Conservation (phyloP, 2,329 filamentous ascomycete genomes). For the Cytospora paraplurivora region DNA sequence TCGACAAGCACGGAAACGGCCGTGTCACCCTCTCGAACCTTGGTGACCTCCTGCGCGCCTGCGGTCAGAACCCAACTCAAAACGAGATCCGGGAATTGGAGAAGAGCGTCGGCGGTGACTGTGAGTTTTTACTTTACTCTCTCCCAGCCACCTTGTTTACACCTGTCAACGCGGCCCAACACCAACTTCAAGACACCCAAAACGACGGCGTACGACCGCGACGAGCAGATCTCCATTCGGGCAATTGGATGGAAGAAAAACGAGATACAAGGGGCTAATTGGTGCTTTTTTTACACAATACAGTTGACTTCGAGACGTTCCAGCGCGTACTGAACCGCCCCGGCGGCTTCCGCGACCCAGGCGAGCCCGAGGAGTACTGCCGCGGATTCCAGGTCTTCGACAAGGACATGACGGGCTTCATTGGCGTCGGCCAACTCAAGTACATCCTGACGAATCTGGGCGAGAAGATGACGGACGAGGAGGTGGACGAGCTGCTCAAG, state of each 20-base stretch:
- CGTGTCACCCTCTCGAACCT: conserved; percentile 84
- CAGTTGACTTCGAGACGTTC: conserved; percentile 98
- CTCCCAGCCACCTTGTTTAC: conserved; percentile 12
- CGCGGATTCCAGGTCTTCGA: conserved; percentile 99
- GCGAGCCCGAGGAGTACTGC: conserved; percentile 97
- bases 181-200: not conserved
- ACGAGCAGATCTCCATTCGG: not conserved
- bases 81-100: conserved; percentile 91
- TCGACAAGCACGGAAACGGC: conserved; percentile 98
- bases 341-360: conserved; percentile 95
- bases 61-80: conserved; percentile 96
- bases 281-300: not conserved
- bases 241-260: not conserved
- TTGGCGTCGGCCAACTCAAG: conserved; percentile 95
- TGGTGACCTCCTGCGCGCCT: conserved; percentile 92
- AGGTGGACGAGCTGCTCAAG: conserved; percentile 98
- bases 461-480: conserved; percentile 99
- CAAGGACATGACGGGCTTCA: conserved; percentile 98
- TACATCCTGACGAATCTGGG: conserved; percentile 98
- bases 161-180: not conserved
- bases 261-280: conserved; percentile 25
- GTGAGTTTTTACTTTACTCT: conserved; percentile 60
- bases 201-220: not conserved
- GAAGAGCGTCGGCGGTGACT: conserved; percentile 85
- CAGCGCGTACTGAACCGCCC: conserved; percentile 95